These are phyloP conservation scores for Rhodotorula mucilaginosa DNA, from an alignment of 1,284 basidiomycete genomes.

Conservation along the genomic window DNA sequence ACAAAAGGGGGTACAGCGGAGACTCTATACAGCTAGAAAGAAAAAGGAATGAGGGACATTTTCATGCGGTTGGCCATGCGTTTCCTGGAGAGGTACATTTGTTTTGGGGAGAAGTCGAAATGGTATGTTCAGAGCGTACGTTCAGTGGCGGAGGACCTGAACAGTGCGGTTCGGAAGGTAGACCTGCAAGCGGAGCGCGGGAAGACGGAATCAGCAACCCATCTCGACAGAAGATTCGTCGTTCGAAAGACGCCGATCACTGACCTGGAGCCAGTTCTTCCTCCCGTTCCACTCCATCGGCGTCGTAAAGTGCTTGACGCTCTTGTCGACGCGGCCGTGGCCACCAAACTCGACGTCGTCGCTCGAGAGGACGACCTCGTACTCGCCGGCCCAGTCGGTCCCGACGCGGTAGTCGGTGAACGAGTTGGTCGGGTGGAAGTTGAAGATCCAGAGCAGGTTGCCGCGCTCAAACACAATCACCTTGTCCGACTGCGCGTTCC, in stretches of 20 bases:
- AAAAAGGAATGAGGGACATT: too few relatives aligned
- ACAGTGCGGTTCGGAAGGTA: slow-evolving; percentile 35
- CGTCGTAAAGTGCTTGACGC: slow-evolving; percentile 72
- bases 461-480: slow-evolving; percentile 90
- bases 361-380: slow-evolving; percentile 73
- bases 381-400: slow-evolving; percentile 81
- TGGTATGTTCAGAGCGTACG: background rate
- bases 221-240: too few relatives aligned
- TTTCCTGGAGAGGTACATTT: too few relatives aligned
- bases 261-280: slow-evolving; percentile 80
- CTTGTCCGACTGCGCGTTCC: slow-evolving; percentile 63
- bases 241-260: background rate
- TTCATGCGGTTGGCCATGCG: too few relatives aligned
- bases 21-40: too few relatives aligned
- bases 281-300: slow-evolving; percentile 87
- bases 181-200: slow-evolving; percentile 11
- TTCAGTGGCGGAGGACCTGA: slow-evolving; percentile 34
- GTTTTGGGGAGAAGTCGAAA: background rate
- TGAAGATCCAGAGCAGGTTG: slow-evolving; percentile 90
- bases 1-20: background rate
- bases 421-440: slow-evolving; percentile 85
- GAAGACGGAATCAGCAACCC: too few relatives aligned
- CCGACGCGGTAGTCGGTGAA: slow-evolving; percentile 93
- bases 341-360: slow-evolving; percentile 87
- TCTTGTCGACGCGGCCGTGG: slow-evolving; percentile 72